Conservation (phyloP, 2,329 filamentous ascomycete species). For the Xylariaceae sp. region DNA sequence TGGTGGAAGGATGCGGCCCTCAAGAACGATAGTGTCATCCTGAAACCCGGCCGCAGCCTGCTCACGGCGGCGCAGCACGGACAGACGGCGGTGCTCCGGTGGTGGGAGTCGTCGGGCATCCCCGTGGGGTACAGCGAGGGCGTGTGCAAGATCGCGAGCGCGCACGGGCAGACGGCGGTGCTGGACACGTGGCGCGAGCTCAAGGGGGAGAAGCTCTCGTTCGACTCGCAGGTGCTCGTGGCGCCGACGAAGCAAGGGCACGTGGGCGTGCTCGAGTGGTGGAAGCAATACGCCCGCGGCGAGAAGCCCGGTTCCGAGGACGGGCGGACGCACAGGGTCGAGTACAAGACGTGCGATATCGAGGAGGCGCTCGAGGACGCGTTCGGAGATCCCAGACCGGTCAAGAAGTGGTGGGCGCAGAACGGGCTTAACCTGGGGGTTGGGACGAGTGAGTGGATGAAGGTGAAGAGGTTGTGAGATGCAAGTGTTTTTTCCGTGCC, state of each 20-base stretch:
- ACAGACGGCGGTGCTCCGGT: conserved; percentile 69
- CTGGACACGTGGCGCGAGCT: conserved; percentile 76
- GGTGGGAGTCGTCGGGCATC: conserved; percentile 83
- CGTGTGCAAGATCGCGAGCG: conserved; percentile 77
- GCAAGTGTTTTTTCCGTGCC: no score
- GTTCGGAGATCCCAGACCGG: conserved; percentile 63
- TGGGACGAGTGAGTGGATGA: conserved; percentile 86
- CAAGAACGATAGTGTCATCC: conserved; percentile 50
- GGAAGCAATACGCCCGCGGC: conserved; percentile 64
- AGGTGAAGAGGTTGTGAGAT: conserved; percentile 65
- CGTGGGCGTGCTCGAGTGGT: conserved; percentile 84
- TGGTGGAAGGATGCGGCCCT: conserved; percentile 80
- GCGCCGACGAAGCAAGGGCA: conserved; percentile 85
- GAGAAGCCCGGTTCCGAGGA: conserved; percentile 45
- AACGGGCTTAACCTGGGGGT: conserved; percentile 79
- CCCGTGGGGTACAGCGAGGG: conserved; percentile 74
- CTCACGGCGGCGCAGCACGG: conserved; percentile 80
- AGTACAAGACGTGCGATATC: conserved; percentile 93
- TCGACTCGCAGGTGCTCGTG: conserved; percentile 77
- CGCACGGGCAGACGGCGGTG: conserved; percentile 77
- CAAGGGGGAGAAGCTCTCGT: conserved; percentile 66
- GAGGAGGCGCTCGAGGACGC: conserved; percentile 92
- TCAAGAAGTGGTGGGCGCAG: conserved; percentile 80
- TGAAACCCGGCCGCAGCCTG: conserved; percentile 81
- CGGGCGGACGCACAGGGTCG: conserved; percentile 62